Evolutionary conservation across 2,329 filamentous ascomycete genomes (phyloP).

Genomic region (Endocalyx cinctus): DNA sequence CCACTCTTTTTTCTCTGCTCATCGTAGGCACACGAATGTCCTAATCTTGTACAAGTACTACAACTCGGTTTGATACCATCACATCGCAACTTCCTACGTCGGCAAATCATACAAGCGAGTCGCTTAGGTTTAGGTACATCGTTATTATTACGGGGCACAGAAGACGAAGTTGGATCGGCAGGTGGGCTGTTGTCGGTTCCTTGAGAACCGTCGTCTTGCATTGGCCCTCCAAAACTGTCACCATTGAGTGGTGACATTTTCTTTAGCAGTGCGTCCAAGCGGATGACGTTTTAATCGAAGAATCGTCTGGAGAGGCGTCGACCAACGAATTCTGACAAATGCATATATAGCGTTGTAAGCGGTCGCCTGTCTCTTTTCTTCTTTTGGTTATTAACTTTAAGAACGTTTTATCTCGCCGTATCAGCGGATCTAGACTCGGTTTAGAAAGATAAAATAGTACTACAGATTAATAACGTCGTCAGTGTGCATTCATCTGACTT

Average conservation of each 20-base stretch:
- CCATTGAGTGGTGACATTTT: constrained; percentile 18
- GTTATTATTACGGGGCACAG: constrained; percentile 45
- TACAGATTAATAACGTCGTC: too few relatives aligned
- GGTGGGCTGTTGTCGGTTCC: constrained; percentile 34
- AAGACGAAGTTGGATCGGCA: constrained; percentile 28
- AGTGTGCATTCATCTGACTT: too few relatives aligned
- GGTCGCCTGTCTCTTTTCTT: too few relatives aligned
- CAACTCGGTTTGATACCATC: constrained; percentile 82
- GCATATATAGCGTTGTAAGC: too few relatives aligned
- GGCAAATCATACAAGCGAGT: constrained; percentile 90
- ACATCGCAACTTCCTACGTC: constrained; percentile 87
- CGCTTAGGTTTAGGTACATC: constrained; percentile 78
- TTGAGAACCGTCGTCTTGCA: constrained; percentile 31
- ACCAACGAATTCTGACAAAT: too few relatives aligned
- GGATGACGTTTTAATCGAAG: too few relatives aligned
- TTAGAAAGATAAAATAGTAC: too few relatives aligned
- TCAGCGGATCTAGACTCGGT: too few relatives aligned
- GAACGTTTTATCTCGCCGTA: too few relatives aligned
- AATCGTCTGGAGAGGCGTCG: too few relatives aligned
- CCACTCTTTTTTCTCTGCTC: constrained; percentile 92
- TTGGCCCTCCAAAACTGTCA: constrained; percentile 13
- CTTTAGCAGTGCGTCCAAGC: too few relatives aligned
- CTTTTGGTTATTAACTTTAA: too few relatives aligned
- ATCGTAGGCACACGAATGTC: constrained; percentile 85
- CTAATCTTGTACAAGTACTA: constrained; percentile 80